phyloP scores from a whole-genome alignment of 106 monocot species.

The Alisma plantagoaquatica region DNA sequence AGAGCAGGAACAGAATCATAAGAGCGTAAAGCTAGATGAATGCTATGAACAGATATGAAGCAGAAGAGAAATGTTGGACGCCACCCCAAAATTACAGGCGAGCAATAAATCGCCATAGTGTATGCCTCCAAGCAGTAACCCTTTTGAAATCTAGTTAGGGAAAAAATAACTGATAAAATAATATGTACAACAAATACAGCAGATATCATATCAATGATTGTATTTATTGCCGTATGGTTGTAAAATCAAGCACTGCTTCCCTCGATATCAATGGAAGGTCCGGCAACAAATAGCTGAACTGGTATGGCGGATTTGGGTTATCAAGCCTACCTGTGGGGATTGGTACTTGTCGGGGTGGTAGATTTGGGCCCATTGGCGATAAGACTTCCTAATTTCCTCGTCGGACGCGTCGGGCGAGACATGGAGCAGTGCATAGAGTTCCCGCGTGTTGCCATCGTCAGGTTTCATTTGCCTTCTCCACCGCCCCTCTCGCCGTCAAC shows the following conservation, averaged over 20 bases:
- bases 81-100: too few relatives aligned
- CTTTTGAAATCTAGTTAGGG: too few relatives aligned
- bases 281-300: not conserved
- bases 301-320: not conserved
- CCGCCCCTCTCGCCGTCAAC: too few relatives aligned
- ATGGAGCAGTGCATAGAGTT: slow-evolving; percentile 54
- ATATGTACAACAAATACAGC: not conserved
- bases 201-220: not conserved
- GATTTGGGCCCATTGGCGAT: too few relatives aligned
- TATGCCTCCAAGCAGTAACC: too few relatives aligned
- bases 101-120: too few relatives aligned
- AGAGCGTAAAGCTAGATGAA: too few relatives aligned
- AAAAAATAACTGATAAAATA: not conserved
- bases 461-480: too few relatives aligned
- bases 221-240: not conserved
- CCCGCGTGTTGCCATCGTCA: too few relatives aligned
- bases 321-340: slow-evolving; percentile 29
- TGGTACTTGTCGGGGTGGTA: slow-evolving; percentile 78
- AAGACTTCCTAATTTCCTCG: slow-evolving; percentile 59
- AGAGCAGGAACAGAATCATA: too few relatives aligned
- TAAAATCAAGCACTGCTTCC: not conserved
- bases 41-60: too few relatives aligned
- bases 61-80: too few relatives aligned
- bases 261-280: not conserved
- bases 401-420: slow-evolving; percentile 53